Conservation (phyloP, 2,329 filamentous ascomycete species). For the Knoxdaviesia capensis region DNA sequence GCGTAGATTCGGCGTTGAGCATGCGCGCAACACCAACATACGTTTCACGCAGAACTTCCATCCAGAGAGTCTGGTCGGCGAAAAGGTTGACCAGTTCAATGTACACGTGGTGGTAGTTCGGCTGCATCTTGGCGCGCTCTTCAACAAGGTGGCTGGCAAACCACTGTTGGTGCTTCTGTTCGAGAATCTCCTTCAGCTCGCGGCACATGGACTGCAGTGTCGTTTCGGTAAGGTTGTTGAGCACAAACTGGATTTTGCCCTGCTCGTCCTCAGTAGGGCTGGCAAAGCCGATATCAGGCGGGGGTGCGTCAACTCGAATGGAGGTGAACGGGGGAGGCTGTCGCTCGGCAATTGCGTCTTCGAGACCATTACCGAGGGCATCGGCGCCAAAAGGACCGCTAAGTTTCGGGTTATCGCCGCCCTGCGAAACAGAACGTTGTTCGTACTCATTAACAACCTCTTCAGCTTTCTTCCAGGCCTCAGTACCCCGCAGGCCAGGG, state of each 20-base stretch:
- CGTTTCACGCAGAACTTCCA: slow-evolving; percentile 81
- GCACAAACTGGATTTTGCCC: slow-evolving; percentile 82
- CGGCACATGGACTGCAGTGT: slow-evolving; percentile 71
- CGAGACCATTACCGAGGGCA: slow-evolving; percentile 46
- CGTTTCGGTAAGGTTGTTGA: slow-evolving; percentile 88
- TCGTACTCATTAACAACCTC: slow-evolving; percentile 54
- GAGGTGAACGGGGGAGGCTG: slow-evolving; percentile 48
- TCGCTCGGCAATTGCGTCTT: slow-evolving; percentile 25
- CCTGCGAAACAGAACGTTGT: slow-evolving; percentile 33
- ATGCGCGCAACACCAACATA: slow-evolving; percentile 71
- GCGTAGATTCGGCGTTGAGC: slow-evolving; percentile 73
- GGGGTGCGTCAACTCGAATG: slow-evolving; percentile 53
- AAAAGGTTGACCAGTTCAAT: slow-evolving; percentile 74
- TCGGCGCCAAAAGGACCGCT: slow-evolving; percentile 20
- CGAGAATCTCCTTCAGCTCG: slow-evolving; percentile 61
- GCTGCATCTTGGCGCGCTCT: slow-evolving; percentile 89
- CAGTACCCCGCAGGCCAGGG: slow-evolving; percentile 62
- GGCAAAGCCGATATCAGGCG: slow-evolving; percentile 45
- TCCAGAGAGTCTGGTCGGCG: slow-evolving; percentile 59
- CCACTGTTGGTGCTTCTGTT: slow-evolving; percentile 78
- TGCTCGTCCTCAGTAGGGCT: slow-evolving; percentile 72
- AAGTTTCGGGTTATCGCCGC: slow-evolving; percentile 18
- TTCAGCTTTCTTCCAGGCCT: slow-evolving; percentile 65
- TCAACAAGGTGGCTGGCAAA: slow-evolving; percentile 91
- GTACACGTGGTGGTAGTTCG: slow-evolving; percentile 89